phyloP scores from a whole-genome alignment of 805 yeast genomes.

The Saturnispora sanitii region DNA sequence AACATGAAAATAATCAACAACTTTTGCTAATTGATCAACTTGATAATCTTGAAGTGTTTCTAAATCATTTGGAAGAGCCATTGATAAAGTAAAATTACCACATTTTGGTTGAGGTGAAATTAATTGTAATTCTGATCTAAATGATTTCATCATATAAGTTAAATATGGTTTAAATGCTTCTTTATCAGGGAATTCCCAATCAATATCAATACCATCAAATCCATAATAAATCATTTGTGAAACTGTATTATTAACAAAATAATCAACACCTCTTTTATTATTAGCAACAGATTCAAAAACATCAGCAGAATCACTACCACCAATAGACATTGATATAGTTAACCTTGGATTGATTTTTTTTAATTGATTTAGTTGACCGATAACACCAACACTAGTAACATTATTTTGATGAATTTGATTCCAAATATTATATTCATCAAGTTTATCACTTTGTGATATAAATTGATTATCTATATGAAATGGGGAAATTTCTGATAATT shows the following conservation, averaged over 20 bases:
- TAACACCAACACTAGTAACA: constrained; percentile 15
- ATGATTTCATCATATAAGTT: constrained; percentile 31
- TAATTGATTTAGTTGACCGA: constrained; percentile 25
- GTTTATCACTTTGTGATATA: not conserved
- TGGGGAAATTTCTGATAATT: constrained; percentile 29
- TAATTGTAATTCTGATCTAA: constrained; percentile 5
- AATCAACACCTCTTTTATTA: constrained; percentile 23
- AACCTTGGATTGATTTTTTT: constrained; percentile 27
- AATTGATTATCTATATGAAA: constrained; percentile 7
- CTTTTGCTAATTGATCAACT: constrained; percentile 44
- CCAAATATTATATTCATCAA: no score
- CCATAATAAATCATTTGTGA: constrained; percentile 42
- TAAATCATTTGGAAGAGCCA: constrained; percentile 68
- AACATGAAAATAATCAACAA: constrained; percentile 65
- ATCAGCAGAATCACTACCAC: constrained; percentile 58
- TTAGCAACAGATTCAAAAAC: constrained; percentile 28
- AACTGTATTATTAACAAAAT: constrained; percentile 43
- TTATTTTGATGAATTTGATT: not conserved
- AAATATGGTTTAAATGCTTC: constrained; percentile 36
- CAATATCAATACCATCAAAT: constrained; percentile 87
- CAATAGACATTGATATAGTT: constrained; percentile 63
- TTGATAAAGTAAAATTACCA: constrained; percentile 33
- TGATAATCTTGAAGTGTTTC: constrained; percentile 36
- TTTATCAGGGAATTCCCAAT: constrained; percentile 78
- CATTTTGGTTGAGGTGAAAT: constrained; percentile 28